Conservation (phyloP, 139 green algal genomes). For the Picochlorum sp. region DNA sequence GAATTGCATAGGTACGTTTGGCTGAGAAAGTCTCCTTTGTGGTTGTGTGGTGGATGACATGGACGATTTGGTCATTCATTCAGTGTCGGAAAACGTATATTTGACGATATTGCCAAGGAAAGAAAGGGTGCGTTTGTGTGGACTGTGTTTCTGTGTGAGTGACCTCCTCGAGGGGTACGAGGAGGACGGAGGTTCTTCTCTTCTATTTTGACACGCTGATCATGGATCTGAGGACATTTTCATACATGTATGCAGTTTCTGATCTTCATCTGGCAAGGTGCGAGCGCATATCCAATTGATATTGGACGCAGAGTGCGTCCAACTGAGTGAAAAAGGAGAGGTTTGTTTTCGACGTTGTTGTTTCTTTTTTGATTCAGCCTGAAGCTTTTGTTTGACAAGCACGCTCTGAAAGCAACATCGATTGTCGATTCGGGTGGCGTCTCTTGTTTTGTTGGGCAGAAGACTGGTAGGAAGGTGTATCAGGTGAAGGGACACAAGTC, state of each 20-base stretch:
- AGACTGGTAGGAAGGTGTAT: conserved; percentile 45
- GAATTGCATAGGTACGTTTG: too few relatives aligned
- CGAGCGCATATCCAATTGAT: too few relatives aligned
- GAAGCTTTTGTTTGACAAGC: conserved; percentile 59
- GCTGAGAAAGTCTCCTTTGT: neutral
- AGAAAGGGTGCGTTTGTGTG: conserved; percentile 4
- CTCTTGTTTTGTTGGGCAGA: conserved; percentile 41
- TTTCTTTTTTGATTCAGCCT: conserved; percentile 38
- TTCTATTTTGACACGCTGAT: neutral
- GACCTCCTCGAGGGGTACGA: too few relatives aligned
- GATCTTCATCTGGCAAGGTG: conserved; percentile 3
- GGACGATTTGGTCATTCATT: neutral
- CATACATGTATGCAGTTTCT: neutral
- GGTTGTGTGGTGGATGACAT: neutral
- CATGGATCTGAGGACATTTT: neutral
- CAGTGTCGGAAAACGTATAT: conserved; percentile 8
- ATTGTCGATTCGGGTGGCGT: conserved; percentile 63
- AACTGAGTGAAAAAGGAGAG: neutral
- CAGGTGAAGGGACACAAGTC: conserved; percentile 47
- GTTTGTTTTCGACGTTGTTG: too few relatives aligned
- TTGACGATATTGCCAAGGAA: conserved; percentile 3
- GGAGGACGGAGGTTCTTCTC: too few relatives aligned
- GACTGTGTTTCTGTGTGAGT: neutral
- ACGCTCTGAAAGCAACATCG: conserved; percentile 56
- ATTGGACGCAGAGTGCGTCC: too few relatives aligned